Conservation (phyloP, 1,284 basidiomycete genomes). For the Xerocomus nothofagi region DNA sequence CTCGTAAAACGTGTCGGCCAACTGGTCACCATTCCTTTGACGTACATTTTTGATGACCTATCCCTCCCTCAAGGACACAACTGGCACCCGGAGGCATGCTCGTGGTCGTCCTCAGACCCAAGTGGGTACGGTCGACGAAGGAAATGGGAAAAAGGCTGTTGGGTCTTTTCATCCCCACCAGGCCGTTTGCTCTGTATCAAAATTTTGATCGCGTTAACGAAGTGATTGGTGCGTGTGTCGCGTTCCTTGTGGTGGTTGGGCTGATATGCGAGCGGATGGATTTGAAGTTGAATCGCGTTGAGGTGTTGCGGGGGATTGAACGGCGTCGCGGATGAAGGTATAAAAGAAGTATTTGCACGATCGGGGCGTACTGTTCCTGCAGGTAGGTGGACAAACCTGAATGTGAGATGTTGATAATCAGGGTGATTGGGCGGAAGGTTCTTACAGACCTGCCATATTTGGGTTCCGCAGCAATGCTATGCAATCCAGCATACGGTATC, state of each 20-base stretch:
- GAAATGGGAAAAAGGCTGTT: background rate
- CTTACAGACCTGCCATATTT: slow-evolving; percentile 1
- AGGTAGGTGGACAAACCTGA: too few relatives aligned
- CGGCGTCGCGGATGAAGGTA: slow-evolving; percentile 13
- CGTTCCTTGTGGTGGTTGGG: background rate
- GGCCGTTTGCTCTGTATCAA: slow-evolving; percentile 5
- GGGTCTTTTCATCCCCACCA: slow-evolving; percentile 14
- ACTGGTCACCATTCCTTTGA: background rate
- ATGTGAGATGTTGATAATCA: too few relatives aligned
- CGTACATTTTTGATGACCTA: slow-evolving; percentile 21
- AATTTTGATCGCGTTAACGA: slow-evolving; percentile 8
- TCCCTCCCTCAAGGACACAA: slow-evolving; percentile 16
- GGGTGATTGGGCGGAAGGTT: too few relatives aligned
- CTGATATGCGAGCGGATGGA: background rate
- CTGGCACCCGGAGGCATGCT: slow-evolving; percentile 15
- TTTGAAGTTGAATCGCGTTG: slow-evolving; percentile 17
- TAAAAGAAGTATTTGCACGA: too few relatives aligned
- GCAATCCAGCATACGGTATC: too few relatives aligned
- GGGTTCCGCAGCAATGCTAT: too few relatives aligned
- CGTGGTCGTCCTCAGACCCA: background rate
- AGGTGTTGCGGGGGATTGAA: slow-evolving; percentile 16
- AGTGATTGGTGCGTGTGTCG: slow-evolving; percentile 16
- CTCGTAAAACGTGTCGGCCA: slow-evolving; percentile 5
- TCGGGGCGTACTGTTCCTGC: too few relatives aligned
- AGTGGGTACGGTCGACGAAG: background rate